These are phyloP conservation scores for Fragaria nilgerrensis DNA, from an alignment of 306 rosid genomes.

Conservation along the genomic window DNA sequence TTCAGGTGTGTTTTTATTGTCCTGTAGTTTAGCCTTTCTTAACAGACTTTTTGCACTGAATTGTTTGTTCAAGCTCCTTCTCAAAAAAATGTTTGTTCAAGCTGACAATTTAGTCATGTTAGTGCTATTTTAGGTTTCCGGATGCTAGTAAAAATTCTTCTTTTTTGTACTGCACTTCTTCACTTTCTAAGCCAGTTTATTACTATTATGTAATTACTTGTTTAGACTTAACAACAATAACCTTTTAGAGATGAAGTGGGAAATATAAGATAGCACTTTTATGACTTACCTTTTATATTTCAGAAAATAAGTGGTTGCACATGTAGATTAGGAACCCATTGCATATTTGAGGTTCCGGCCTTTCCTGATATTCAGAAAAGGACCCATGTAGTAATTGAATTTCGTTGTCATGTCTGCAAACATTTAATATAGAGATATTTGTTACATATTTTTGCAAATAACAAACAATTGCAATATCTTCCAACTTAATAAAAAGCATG, in stretches of 20 bases:
- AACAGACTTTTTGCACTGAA: not conserved
- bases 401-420: not conserved
- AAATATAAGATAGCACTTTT: not conserved
- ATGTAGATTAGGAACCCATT: not conserved
- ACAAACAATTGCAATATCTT: not conserved
- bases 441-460: not conserved
- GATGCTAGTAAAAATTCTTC: not conserved
- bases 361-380: not conserved
- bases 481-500: not conserved
- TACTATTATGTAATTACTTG: not conserved
- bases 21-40: not conserved
- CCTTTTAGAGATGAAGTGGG: not conserved
- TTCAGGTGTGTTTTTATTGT: slow-evolving; percentile 11
- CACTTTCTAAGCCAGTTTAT: not conserved
- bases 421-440: not conserved
- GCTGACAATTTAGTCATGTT: not conserved
- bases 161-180: not conserved
- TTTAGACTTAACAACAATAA: not conserved
- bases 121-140: not conserved
- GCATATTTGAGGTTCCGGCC: not conserved
- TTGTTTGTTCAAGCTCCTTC: not conserved
- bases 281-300: not conserved
- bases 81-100: not conserved
- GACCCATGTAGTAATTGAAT: not conserved
- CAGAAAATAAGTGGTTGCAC: not conserved